Percentiles rank a stretch among this genome's conserved stretches.
Conservation (phyloP, 306 rosid genomes). For the Begonia masoniana region DNA sequence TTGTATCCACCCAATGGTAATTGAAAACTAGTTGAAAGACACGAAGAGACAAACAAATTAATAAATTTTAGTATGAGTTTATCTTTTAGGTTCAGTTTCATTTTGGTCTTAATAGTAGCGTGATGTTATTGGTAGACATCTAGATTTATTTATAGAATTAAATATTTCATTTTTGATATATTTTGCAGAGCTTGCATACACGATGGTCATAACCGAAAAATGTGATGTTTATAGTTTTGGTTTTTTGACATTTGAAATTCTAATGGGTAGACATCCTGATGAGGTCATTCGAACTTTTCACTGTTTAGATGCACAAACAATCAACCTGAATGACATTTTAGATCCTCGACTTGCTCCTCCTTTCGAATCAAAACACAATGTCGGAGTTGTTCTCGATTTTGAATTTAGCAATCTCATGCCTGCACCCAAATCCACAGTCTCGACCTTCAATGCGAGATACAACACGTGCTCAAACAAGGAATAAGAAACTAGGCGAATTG, state of each 20-base stretch:
- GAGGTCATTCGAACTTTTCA: conserved; percentile 1
- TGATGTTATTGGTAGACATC: no score
- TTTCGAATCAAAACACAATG: neutral
- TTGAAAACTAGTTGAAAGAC: no score
- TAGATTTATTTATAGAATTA: no score
- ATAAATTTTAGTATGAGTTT: no score
- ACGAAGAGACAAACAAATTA: no score
- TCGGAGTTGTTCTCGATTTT: neutral
- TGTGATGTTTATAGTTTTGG: conserved; percentile 8
- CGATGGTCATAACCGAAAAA: conserved; percentile 5
- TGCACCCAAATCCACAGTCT: conserved; percentile 1
- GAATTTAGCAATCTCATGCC: conserved; percentile 6
- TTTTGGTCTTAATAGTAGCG: no score
- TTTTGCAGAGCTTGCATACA: conserved; percentile 11
- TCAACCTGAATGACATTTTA: conserved; percentile 3
- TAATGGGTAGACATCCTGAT: conserved; percentile 12
- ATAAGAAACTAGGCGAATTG: no score
- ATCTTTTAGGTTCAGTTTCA: no score
- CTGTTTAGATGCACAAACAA: neutral
- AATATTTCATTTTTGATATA: no score
- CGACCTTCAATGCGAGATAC: conserved; percentile 6
- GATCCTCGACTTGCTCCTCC: conserved; percentile 7
- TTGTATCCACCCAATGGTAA: no score
- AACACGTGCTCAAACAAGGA: no score
- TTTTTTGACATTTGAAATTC: conserved; percentile 2